Evolutionary conservation across 306 rosid species (phyloP).

Genomic region (Erythrophleum fordii): DNA sequence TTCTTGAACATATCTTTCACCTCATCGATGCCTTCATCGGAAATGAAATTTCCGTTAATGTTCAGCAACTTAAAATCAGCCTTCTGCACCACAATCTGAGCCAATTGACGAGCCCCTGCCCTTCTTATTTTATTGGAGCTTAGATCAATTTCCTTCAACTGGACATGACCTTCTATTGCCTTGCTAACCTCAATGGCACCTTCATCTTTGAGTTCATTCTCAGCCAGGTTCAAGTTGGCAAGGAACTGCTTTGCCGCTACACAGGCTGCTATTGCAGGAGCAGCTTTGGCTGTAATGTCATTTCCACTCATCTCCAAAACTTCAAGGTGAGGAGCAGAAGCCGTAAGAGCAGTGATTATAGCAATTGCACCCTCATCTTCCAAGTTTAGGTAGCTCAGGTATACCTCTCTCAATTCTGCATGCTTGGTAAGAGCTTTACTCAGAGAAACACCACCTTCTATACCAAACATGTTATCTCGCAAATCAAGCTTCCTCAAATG

Average conservation of each 20-base stretch:
- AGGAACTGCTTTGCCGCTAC: conserved; percentile 61
- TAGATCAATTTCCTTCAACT: conserved; percentile 79
- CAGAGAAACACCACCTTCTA: conserved; percentile 76
- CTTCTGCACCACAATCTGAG: conserved; percentile 67
- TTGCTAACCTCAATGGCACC: conserved; percentile 73
- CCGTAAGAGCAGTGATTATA: conserved; percentile 67
- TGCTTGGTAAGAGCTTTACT: conserved; percentile 77
- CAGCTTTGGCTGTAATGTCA: conserved; percentile 80
- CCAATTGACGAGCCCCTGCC: conserved; percentile 83
- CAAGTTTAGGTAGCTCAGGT: conserved; percentile 85
- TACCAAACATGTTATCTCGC: conserved; percentile 92
- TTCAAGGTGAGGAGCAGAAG: conserved; percentile 77
- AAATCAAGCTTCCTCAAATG: conserved; percentile 81
- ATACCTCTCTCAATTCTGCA: conserved; percentile 66
- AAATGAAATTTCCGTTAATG: conserved; percentile 81
- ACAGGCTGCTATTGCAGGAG: conserved; percentile 68
- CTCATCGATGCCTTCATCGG: conserved; percentile 82
- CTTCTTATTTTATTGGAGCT: conserved; percentile 66
- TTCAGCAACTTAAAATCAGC: conserved; percentile 67
- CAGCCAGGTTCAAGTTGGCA: conserved; percentile 70
- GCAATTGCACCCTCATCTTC: conserved; percentile 84
- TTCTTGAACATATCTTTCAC: conserved; percentile 65
- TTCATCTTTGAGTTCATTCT: conserved; percentile 91
- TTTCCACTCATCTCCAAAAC: conserved; percentile 91
- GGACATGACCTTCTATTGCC: conserved; percentile 63